Evolutionary conservation across 371 early-diverging fungal genomes (phyloP).

Genomic region (Caulochytrium protostelioides): DNA sequence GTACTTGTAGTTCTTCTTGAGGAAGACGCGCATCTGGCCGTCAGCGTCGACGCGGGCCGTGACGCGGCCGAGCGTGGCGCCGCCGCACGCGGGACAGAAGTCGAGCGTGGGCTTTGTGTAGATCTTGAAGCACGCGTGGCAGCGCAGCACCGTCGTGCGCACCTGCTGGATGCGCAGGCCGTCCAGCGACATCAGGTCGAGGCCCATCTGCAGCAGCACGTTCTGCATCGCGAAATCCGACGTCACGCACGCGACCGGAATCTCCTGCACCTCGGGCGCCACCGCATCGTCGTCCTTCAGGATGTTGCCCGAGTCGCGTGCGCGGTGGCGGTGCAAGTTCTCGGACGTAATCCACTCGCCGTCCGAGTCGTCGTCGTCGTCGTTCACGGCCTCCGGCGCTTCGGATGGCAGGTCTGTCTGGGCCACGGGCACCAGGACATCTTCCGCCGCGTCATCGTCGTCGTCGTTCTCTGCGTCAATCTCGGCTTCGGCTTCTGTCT

Average conservation of each 20-base stretch:
- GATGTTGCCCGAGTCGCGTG: constrained; percentile 6
- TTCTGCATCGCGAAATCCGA: constrained; percentile 92
- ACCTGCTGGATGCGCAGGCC: constrained; percentile 54
- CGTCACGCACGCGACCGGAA: constrained; percentile 74
- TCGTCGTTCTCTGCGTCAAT: constrained; percentile 7
- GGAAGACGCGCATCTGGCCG: constrained; percentile 53
- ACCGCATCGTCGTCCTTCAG: constrained; percentile 4
- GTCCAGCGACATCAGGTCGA: constrained; percentile 61
- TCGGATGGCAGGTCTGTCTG: constrained; percentile 4
- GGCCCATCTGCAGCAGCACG: constrained; percentile 75
- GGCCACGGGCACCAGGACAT: constrained; percentile 1
- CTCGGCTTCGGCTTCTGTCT: constrained; percentile 4
- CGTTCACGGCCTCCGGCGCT: constrained; percentile 4
- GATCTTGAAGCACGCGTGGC: constrained; percentile 75
- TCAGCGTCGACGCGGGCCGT: constrained; percentile 54
- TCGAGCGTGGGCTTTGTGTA: constrained; percentile 4
- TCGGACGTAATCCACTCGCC: constrained; percentile 89
- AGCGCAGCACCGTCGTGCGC: constrained; percentile 75
- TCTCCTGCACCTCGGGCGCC: constrained; percentile 3
- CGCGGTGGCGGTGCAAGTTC: constrained; percentile 49
- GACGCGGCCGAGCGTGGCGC: constrained; percentile 61
- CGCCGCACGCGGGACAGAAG: constrained; percentile 87
- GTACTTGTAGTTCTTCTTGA: constrained; percentile 77
- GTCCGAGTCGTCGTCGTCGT: constrained; percentile 22
- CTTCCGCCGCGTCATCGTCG: constrained; percentile 5